Conservation (phyloP, 2,329 filamentous ascomycete genomes). For the Calonectria naviculata region DNA sequence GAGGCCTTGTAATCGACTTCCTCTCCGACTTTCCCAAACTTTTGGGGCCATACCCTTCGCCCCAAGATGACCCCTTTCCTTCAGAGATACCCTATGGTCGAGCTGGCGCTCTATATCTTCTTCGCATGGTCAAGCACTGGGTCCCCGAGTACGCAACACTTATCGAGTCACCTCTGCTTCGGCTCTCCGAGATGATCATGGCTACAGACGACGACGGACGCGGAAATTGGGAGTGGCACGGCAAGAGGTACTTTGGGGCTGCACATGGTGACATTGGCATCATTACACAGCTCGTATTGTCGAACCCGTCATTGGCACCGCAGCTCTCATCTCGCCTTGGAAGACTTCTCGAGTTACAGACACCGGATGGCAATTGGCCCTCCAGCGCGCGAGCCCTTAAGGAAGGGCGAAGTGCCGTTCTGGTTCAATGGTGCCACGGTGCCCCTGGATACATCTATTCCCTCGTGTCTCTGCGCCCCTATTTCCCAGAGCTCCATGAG, state of each 20-base stretch:
- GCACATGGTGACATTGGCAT: slow-evolving; percentile 77
- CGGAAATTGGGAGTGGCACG: slow-evolving; percentile 71
- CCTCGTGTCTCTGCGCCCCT: slow-evolving; percentile 63
- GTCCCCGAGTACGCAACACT: slow-evolving; percentile 61
- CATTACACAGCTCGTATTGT: slow-evolving; percentile 74
- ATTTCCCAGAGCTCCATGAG: slow-evolving; percentile 65
- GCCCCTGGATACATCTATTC: slow-evolving; percentile 72
- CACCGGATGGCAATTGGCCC: slow-evolving; percentile 72
- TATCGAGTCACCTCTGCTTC: slow-evolving; percentile 64
- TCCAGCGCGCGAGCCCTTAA: slow-evolving; percentile 57
- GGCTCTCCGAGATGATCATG: slow-evolving; percentile 70
- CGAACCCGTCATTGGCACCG: slow-evolving; percentile 64
- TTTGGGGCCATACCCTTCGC: slow-evolving; percentile 38
- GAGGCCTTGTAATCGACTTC: slow-evolving; percentile 50
- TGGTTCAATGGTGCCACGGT: slow-evolving; percentile 77
- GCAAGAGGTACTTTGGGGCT: slow-evolving; percentile 72
- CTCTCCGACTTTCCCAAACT: slow-evolving; percentile 52
- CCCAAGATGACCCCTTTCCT: slow-evolving; percentile 51
- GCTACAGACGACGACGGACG: slow-evolving; percentile 54
- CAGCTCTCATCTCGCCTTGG: slow-evolving; percentile 64
- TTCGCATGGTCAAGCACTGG: slow-evolving; percentile 70
- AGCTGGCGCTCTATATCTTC: slow-evolving; percentile 74
- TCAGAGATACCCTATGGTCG: slow-evolving; percentile 76
- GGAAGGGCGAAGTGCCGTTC: slow-evolving; percentile 53
- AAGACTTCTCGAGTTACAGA: slow-evolving; percentile 69